Conservation (phyloP, 169 alveolate species). For the Perkinsus chesapeaki region DNA sequence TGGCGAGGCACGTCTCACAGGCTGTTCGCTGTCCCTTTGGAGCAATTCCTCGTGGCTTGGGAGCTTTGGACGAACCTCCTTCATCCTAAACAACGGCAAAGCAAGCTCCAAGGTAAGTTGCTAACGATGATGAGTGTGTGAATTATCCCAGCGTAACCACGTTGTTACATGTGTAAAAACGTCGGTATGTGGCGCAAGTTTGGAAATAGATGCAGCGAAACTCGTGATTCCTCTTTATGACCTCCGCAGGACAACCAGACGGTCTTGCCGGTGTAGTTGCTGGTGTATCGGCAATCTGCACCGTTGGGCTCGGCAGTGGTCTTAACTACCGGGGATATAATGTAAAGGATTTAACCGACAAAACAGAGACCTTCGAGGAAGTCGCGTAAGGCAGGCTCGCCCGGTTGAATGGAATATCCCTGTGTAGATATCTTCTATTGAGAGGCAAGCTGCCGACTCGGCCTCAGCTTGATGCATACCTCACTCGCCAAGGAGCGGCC, state of each 20-base stretch:
- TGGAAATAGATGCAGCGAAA: no score
- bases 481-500: slow-evolving; percentile 25
- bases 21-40: not conserved
- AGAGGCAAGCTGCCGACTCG: slow-evolving; percentile 44
- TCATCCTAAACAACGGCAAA: not conserved
- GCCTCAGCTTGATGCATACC: slow-evolving; percentile 29
- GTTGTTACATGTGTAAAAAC: not conserved
- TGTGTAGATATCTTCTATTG: slow-evolving; percentile 28
- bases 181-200: not conserved
- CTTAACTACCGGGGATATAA: slow-evolving; percentile 62
- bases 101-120: not conserved
- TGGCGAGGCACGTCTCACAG: not conserved
- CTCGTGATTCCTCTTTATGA: no score
- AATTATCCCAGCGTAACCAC: not conserved
- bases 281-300: slow-evolving; percentile 56
- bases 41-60: not conserved
- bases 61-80: not conserved
- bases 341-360: slow-evolving; percentile 50
- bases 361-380: slow-evolving; percentile 54
- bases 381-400: slow-evolving; percentile 31
- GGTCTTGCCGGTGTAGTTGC: slow-evolving; percentile 66
- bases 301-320: slow-evolving; percentile 63
- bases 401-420: not conserved
- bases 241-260: not conserved
- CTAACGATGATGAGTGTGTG: not conserved